Evolutionary conservation across 1,284 basidiomycete genomes (phyloP).

Genomic region (Cryptococcus jaspeensis): DNA sequence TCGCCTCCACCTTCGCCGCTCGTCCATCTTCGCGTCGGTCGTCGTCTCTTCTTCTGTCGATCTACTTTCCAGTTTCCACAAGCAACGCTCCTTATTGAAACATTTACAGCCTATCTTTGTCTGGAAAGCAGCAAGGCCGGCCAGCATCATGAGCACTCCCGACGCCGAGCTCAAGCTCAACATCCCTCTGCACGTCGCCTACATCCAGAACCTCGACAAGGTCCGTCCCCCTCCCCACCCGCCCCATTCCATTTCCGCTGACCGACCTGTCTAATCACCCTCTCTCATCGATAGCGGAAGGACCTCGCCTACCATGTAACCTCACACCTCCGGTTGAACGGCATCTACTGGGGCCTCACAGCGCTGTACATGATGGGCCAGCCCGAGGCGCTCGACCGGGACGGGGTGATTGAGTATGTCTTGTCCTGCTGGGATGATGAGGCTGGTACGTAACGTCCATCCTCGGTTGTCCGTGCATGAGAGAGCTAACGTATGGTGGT

Average conservation of each 20-base stretch:
- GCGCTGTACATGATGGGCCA: slow-evolving; percentile 78
- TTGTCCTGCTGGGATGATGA: slow-evolving; percentile 91
- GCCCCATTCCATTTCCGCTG: neutral
- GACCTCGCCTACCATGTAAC: slow-evolving; percentile 92
- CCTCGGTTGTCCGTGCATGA: too few species aligned
- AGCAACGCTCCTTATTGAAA: too few species aligned
- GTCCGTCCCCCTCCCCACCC: slow-evolving; percentile 47
- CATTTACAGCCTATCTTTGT: neutral
- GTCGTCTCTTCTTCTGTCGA: neutral
- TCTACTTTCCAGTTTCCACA: neutral
- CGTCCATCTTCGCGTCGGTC: neutral
- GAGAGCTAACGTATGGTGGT: too few species aligned
- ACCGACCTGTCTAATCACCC: neutral
- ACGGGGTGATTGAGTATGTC: slow-evolving; percentile 86
- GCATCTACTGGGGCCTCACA: slow-evolving; percentile 93
- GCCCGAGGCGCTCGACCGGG: slow-evolving; percentile 71
- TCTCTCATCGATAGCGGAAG: slow-evolving; percentile 59
- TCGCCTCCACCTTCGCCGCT: too few species aligned
- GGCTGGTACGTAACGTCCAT: slow-evolving; percentile 61
- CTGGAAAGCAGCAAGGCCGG: neutral
- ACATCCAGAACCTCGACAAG: slow-evolving; percentile 71
- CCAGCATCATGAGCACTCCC: too few species aligned
- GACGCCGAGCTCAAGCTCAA: slow-evolving; percentile 33
- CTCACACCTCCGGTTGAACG: slow-evolving; percentile 90
- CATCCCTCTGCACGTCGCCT: slow-evolving; percentile 62